Evolutionary conservation across 805 yeast genomes (phyloP).

Genomic region (Peterozyma xylosa): DNA sequence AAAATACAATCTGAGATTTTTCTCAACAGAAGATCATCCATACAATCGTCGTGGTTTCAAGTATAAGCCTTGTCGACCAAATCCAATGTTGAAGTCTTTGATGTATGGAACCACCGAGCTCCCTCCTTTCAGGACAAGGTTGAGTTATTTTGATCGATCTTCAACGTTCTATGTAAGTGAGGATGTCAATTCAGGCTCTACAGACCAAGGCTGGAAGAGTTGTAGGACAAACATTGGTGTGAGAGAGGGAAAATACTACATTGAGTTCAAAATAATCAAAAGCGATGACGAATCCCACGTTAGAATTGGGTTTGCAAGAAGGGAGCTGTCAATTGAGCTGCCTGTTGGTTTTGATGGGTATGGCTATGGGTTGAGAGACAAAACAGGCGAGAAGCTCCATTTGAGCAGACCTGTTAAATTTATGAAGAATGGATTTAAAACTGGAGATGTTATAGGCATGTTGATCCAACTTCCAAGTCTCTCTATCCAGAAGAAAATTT

Average conservation of each 20-base stretch:
- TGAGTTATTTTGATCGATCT: constrained; percentile 65
- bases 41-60: constrained; percentile 73
- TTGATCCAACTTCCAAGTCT: constrained; percentile 60
- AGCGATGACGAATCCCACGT: constrained; percentile 39
- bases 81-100: constrained; percentile 45
- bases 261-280: constrained; percentile 60
- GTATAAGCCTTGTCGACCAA: constrained; percentile 72
- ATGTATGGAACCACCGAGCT: constrained; percentile 69
- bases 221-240: constrained; percentile 68
- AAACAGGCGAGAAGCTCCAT: constrained; percentile 68
- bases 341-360: constrained; percentile 96
- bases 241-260: constrained; percentile 72
- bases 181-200: constrained; percentile 38
- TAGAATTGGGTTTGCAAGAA: constrained; percentile 73
- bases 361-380: constrained; percentile 86
- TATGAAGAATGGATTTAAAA: constrained; percentile 45
- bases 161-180: constrained; percentile 40
- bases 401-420: constrained; percentile 58
- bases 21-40: constrained; percentile 68
- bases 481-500: constrained; percentile 33
- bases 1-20: not conserved
- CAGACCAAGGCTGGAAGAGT: constrained; percentile 73
- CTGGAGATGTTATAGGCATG: constrained; percentile 83
- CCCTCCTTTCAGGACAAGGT: constrained; percentile 53
- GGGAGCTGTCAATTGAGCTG: constrained; percentile 86